Conservation (phyloP, 2,329 filamentous ascomycete genomes). For the Piedraia hortae region DNA sequence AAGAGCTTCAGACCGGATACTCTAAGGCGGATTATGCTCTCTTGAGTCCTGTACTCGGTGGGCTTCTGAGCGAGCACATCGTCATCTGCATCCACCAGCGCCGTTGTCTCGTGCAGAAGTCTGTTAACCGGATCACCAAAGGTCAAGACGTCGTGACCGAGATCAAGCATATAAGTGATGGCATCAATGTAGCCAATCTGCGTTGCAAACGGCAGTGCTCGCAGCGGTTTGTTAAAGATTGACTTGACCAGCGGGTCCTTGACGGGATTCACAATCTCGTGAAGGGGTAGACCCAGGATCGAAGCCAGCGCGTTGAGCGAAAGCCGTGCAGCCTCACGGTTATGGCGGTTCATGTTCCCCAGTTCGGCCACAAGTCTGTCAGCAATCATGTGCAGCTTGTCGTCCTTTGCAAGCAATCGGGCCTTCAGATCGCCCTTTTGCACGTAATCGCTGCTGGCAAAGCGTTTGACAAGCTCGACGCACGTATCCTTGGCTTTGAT, state of each 20-base stretch:
- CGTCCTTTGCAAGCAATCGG: constrained; percentile 27
- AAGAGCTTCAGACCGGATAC: constrained; percentile 84
- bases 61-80: constrained; percentile 81
- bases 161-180: constrained; percentile 74
- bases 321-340: constrained; percentile 61
- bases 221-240: constrained; percentile 82
- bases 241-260: constrained; percentile 72
- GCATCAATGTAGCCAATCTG: constrained; percentile 98
- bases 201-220: constrained; percentile 73
- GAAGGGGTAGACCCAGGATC: constrained; percentile 48
- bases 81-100: constrained; percentile 79
- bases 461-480: constrained; percentile 40
- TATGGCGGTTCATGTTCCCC: constrained; percentile 85
- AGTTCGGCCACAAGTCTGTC: constrained; percentile 68
- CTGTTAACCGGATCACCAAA: constrained; percentile 84
- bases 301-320: constrained; percentile 60
- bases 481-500: constrained; percentile 60
- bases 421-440: constrained; percentile 44
- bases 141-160: constrained; percentile 67
- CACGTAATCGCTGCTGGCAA: constrained; percentile 44
- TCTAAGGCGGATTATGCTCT: constrained; percentile 70
- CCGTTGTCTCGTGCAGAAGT: constrained; percentile 75
- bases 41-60: constrained; percentile 79
- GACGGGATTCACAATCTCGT: constrained; percentile 69
- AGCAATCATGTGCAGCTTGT: constrained; percentile 47